Percentiles rank a stretch among this genome's conserved stretches.
phyloP scores from a whole-genome alignment of 371 early-diverging fungal species.

The Mucor mucedo region DNA sequence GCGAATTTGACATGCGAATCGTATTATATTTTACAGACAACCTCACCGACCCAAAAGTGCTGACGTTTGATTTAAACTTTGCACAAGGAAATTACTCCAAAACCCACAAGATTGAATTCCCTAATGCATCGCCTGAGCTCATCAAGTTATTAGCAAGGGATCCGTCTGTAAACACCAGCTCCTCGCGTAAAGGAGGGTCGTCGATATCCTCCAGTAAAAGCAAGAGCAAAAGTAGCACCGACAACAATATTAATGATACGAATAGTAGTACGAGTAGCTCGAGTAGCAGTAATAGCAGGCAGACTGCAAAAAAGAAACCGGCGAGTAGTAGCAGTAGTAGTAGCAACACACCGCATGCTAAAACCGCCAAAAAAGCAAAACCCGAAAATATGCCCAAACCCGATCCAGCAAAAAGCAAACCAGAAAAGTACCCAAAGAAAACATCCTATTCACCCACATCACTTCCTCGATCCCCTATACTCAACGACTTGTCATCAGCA shows the following conservation, averaged over 20 bases:
- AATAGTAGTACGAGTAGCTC: background rate
- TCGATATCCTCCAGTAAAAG: constrained; percentile 6
- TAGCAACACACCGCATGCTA: background rate
- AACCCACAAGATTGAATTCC: constrained; percentile 40
- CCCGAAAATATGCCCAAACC: constrained; percentile 7
- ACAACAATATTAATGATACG: background rate
- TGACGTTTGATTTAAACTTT: constrained; percentile 71
- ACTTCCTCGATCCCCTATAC: constrained; percentile 3
- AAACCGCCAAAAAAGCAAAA: constrained; percentile 14
- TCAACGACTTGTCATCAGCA: constrained; percentile 7
- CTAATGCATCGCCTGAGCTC: constrained; percentile 39
- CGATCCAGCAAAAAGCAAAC: background rate
- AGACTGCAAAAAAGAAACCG: constrained; percentile 13
- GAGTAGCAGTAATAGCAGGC: background rate
- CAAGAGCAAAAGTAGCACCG: background rate
- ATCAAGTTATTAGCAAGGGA: constrained; percentile 14
- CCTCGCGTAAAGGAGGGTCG: constrained; percentile 8
- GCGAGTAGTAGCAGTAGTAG: background rate
- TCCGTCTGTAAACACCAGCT: background rate
- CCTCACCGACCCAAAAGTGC: constrained; percentile 46
- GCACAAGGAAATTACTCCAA: constrained; percentile 57
- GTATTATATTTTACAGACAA: constrained; percentile 62
- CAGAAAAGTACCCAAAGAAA: constrained; percentile 5
- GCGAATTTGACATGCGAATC: constrained; percentile 73
- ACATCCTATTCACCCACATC: constrained; percentile 1